These are phyloP conservation scores for Simplicillium aogashimaense DNA, from an alignment of 2,329 filamentous ascomycete species.

Conservation along the genomic window DNA sequence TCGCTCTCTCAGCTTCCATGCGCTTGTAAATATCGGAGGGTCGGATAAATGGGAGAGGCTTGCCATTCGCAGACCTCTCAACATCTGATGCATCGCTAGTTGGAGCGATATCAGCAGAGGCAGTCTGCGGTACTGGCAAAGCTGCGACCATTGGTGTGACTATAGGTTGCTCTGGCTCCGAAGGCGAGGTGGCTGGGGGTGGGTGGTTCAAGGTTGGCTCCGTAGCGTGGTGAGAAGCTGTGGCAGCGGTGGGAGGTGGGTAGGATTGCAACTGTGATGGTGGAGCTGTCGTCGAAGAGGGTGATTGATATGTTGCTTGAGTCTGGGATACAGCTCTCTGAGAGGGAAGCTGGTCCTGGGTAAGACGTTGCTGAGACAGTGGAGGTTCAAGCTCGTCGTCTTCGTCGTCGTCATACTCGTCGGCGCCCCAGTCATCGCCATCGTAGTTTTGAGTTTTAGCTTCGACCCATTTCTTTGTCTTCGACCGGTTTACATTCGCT, in stretches of 20 bases:
- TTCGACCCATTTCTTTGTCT: slow-evolving; percentile 92
- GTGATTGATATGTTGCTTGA: background rate
- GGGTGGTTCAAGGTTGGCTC: background rate
- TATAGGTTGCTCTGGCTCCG: slow-evolving; percentile 1
- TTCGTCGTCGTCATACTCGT: slow-evolving; percentile 53
- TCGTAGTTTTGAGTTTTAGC: slow-evolving; percentile 81
- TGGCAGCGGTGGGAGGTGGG: too few species aligned
- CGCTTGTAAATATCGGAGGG: slow-evolving; percentile 72
- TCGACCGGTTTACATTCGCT: slow-evolving; percentile 77
- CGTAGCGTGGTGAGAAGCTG: background rate
- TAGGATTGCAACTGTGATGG: too few species aligned
- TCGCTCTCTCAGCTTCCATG: slow-evolving; percentile 54
- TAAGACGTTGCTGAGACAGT: slow-evolving; percentile 5
- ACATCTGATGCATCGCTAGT: background rate
- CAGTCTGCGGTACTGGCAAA: slow-evolving; percentile 2
- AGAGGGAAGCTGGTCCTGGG: background rate
- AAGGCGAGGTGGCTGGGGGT: too few species aligned
- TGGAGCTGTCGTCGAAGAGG: too few species aligned
- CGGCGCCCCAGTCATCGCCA: slow-evolving; percentile 85
- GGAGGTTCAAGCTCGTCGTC: slow-evolving; percentile 30
- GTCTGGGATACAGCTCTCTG: slow-evolving; percentile 1
- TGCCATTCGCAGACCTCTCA: slow-evolving; percentile 15
- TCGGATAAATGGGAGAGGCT: slow-evolving; percentile 54
- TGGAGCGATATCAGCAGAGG: background rate
- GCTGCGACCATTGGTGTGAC: slow-evolving; percentile 3